Conservation (phyloP, 2,329 filamentous ascomycete genomes). For the Drechslerella coelobrocha region DNA sequence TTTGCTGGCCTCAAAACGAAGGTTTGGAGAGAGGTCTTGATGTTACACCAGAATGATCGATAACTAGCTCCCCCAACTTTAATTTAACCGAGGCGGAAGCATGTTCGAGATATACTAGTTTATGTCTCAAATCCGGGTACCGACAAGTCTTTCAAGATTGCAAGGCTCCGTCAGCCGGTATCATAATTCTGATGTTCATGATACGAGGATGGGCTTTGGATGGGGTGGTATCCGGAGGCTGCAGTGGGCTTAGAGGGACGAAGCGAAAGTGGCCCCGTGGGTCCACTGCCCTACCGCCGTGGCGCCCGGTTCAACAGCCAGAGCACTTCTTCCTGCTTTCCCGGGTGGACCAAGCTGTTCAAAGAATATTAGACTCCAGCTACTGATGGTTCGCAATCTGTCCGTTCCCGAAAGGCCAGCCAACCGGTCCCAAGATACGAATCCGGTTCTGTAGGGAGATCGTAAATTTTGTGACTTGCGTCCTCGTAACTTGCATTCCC, state of each 20-base stretch:
- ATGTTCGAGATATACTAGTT: conserved; percentile 15
- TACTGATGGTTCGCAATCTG: conserved; percentile 44
- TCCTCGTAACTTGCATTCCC: conserved; percentile 39
- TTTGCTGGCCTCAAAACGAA: not conserved
- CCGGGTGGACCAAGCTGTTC: no score
- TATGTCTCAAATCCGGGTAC: conserved; percentile 35
- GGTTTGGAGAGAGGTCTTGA: not conserved
- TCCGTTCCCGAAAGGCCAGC: conserved; percentile 12
- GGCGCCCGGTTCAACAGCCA: conserved; percentile 9
- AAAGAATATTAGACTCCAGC: no score
- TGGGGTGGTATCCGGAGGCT: conserved; percentile 21
- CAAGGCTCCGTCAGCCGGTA: not conserved
- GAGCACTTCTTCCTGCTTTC: conserved; percentile 20
- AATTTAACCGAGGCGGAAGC: conserved; percentile 49
- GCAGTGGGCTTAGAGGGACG: conserved; percentile 20
- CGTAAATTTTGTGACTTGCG: conserved; percentile 44
- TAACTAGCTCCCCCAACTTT: conserved; percentile 32
- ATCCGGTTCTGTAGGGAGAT: no score
- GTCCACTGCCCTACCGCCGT: conserved; percentile 8
- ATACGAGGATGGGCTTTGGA: not conserved
- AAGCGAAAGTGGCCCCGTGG: conserved; percentile 13
- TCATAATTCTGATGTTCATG: conserved; percentile 1
- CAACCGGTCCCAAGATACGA: no score
- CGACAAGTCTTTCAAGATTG: conserved; percentile 8
- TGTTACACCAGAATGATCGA: conserved; percentile 41